Conservation (phyloP, 2,329 filamentous ascomycete species). For the Pseudogymnoascus sp. region DNA sequence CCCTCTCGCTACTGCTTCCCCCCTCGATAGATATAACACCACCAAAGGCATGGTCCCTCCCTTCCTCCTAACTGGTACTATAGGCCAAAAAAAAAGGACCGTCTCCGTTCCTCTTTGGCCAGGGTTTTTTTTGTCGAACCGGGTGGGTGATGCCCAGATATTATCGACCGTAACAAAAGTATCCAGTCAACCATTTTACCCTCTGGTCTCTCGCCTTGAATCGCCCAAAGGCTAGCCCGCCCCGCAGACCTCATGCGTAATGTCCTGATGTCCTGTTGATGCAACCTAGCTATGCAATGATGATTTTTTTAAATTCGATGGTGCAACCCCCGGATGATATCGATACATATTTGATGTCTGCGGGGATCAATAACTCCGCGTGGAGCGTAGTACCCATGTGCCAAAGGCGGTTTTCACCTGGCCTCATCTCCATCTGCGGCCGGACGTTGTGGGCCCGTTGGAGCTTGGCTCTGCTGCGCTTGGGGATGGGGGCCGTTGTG, state of each 20-base stretch:
- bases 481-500: conserved; percentile 29
- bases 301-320: conserved; percentile 11
- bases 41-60: conserved; percentile 28
- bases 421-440: conserved; percentile 40
- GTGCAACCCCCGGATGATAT: conserved; percentile 7
- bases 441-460: conserved; percentile 35
- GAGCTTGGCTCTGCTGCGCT: conserved; percentile 33
- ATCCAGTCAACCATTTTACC: conserved; percentile 8
- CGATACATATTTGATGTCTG: conserved; percentile 1
- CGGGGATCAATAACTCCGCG: not conserved
- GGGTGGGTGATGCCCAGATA: not conserved
- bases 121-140: conserved; percentile 22
- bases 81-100: conserved; percentile 16
- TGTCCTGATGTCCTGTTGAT: conserved; percentile 5
- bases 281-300: conserved; percentile 12
- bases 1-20: conserved; percentile 15
- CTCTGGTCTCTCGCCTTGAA: conserved; percentile 6
- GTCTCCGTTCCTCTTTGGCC: conserved; percentile 23
- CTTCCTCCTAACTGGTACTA: conserved; percentile 28
- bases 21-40: conserved; percentile 19
- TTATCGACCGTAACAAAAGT: not conserved
- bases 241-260: conserved; percentile 1
- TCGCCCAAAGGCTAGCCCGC: not conserved
- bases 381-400: not conserved
- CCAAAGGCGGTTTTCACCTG: conserved; percentile 35